Evolutionary conservation across 495 filamentous ascomycete species (phyloP).

Genomic region (Aspergillus coremiiformis): DNA sequence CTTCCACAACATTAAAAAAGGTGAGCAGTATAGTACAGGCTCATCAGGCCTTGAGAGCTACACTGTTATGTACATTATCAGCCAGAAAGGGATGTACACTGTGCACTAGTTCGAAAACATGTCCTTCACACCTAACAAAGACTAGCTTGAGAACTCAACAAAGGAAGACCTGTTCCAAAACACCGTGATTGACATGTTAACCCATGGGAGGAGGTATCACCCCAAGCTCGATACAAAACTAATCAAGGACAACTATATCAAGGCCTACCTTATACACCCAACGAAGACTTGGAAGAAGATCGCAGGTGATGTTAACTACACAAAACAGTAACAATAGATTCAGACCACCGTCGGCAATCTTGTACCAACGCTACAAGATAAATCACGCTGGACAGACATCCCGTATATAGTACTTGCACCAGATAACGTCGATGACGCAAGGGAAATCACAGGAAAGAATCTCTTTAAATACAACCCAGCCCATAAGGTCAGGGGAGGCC

Average conservation of each 20-base stretch:
- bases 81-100: constrained; percentile 5
- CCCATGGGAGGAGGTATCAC: background rate
- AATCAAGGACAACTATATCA: background rate
- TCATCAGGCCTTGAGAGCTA: background rate
- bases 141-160: background rate
- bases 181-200: constrained; percentile 1
- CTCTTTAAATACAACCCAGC: background rate
- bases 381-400: background rate
- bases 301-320: background rate
- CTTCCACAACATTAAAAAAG: background rate
- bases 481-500: background rate
- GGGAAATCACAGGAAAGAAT: background rate
- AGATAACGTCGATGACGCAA: background rate
- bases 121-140: background rate
- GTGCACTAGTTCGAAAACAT: constrained; percentile 6
- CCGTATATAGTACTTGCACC: background rate
- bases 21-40: background rate
- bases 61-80: constrained; percentile 8
- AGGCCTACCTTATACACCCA: background rate
- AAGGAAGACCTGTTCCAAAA: background rate
- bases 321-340: background rate
- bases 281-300: background rate
- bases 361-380: background rate
- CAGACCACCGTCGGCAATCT: background rate
- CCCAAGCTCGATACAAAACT: background rate